These are phyloP conservation scores for Mycena indigotica DNA, from an alignment of 768 basidiomycete species.

Conservation along the genomic window DNA sequence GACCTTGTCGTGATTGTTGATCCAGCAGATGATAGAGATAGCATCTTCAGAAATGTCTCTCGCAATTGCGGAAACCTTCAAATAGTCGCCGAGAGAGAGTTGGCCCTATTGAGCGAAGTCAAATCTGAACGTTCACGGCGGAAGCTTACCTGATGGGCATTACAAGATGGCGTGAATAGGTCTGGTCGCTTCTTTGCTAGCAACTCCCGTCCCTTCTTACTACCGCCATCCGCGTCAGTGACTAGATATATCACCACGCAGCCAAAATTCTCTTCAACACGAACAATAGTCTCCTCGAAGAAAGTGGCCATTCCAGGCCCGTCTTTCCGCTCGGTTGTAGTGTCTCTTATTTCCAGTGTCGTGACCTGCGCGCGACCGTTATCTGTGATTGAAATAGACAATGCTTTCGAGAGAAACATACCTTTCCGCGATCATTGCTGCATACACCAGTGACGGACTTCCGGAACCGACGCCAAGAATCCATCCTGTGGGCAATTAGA, in stretches of 20 bases:
- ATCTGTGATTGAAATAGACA: too few relatives aligned
- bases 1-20: slow-evolving; percentile 19
- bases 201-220: slow-evolving; percentile 6
- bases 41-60: slow-evolving; percentile 9
- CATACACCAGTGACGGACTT: too few relatives aligned
- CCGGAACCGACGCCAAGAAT: too few relatives aligned
- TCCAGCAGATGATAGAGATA: slow-evolving; percentile 11
- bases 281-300: slow-evolving; percentile 6
- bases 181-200: slow-evolving; percentile 4
- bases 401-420: too few relatives aligned
- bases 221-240: slow-evolving; percentile 7
- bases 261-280: not conserved
- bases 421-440: too few relatives aligned
- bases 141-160: slow-evolving; percentile 17
- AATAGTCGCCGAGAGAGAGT: slow-evolving; percentile 13
- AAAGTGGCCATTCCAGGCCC: not conserved
- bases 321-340: not conserved
- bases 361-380: too few relatives aligned
- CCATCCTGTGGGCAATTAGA: too few relatives aligned
- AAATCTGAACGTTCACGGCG: not conserved
- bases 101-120: slow-evolving; percentile 6
- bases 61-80: slow-evolving; percentile 8
- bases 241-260: slow-evolving; percentile 3
- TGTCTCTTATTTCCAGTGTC: not conserved
- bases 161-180: slow-evolving; percentile 8